These are phyloP conservation scores for Suillus occidentalis DNA, from an alignment of 768 basidiomycete genomes.

Conservation along the genomic window DNA sequence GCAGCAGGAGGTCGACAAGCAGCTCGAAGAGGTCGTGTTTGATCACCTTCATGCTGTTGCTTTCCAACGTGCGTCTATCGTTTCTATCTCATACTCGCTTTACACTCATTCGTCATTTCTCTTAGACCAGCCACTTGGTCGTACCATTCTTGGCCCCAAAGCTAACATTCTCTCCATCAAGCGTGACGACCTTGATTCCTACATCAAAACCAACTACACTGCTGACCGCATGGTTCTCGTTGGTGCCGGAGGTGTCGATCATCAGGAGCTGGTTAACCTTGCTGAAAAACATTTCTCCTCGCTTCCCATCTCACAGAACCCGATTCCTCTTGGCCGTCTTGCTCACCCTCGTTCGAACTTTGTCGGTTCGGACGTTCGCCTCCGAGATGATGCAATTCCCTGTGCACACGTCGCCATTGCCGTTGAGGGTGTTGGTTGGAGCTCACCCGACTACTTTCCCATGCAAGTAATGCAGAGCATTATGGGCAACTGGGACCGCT, in stretches of 20 bases:
- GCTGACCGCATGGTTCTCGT: slow-evolving; percentile 99
- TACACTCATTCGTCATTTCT: slow-evolving; percentile 8
- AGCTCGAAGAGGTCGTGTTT: slow-evolving; percentile 97
- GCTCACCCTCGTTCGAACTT: slow-evolving; percentile 79
- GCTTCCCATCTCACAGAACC: slow-evolving; percentile 84
- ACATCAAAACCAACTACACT: slow-evolving; percentile 98
- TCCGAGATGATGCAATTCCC: slow-evolving; percentile 88
- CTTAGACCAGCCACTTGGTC: slow-evolving; percentile 89
- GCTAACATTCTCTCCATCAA: slow-evolving; percentile 94
- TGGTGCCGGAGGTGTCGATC: slow-evolving; percentile 93
- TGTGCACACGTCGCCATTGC: slow-evolving; percentile 95
- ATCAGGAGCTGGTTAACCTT: slow-evolving; percentile 88
- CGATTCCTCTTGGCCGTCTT: slow-evolving; percentile 83
- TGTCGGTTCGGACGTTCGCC: slow-evolving; percentile 91
- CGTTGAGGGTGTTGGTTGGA: slow-evolving; percentile 98
- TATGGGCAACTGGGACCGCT: slow-evolving; percentile 99
- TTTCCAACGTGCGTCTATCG: slow-evolving; percentile 92
- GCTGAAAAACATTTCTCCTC: slow-evolving; percentile 91
- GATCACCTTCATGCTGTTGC: slow-evolving; percentile 97
- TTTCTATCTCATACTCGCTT: background rate
- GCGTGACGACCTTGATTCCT: slow-evolving; percentile 81
- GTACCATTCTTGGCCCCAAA: slow-evolving; percentile 97
- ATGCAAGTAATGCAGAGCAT: slow-evolving; percentile 99
- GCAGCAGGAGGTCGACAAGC: slow-evolving; percentile 99
- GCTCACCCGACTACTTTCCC: slow-evolving; percentile 97